Percentiles rank a stretch among this genome's conserved stretches.
These are phyloP conservation scores for Heterobasidion irregulare DNA, from an alignment of 1,284 basidiomycete genomes.

Conservation along the genomic window DNA sequence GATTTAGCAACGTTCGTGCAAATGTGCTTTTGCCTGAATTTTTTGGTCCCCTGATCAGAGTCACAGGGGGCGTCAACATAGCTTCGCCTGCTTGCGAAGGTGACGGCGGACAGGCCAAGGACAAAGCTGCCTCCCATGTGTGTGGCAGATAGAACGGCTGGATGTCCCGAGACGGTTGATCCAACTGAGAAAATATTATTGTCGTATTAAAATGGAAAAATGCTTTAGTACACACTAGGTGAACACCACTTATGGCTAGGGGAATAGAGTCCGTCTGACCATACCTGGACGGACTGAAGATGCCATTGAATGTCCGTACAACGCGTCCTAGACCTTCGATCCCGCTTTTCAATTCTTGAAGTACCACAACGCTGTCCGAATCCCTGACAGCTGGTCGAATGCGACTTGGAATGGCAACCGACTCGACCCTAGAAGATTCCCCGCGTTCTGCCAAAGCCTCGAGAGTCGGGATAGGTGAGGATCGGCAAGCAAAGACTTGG, in stretches of 20 bases:
- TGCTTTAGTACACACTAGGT: constrained; percentile 38
- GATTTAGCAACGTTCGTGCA: constrained; percentile 69
- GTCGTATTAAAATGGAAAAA: not conserved
- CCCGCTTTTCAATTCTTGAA: constrained; percentile 46
- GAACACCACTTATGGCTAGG: constrained; percentile 42
- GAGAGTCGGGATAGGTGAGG: constrained; percentile 56
- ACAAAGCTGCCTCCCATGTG: constrained; percentile 52
- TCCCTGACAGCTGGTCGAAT: constrained; percentile 6
- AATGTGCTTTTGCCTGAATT: constrained; percentile 89
- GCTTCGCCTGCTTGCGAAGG: not conserved
- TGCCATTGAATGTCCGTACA: constrained; percentile 50
- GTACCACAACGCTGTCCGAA: constrained; percentile 33
- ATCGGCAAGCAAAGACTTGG: constrained; percentile 56
- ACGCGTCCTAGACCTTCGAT: constrained; percentile 58
- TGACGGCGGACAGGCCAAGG: constrained; percentile 2
- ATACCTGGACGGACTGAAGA: constrained; percentile 39
- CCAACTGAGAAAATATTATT: constrained; percentile 24
- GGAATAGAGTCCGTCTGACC: constrained; percentile 15
- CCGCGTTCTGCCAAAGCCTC: constrained; percentile 18
- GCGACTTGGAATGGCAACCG: constrained; percentile 4
- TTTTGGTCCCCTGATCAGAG: constrained; percentile 78
- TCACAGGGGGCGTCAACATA: constrained; percentile 20
- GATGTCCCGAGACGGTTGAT: constrained; percentile 31
- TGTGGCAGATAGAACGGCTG: constrained; percentile 40
- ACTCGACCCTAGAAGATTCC: not conserved